These are phyloP conservation scores for Trametes coccinea DNA, from an alignment of 768 basidiomycete genomes.

Conservation along the genomic window DNA sequence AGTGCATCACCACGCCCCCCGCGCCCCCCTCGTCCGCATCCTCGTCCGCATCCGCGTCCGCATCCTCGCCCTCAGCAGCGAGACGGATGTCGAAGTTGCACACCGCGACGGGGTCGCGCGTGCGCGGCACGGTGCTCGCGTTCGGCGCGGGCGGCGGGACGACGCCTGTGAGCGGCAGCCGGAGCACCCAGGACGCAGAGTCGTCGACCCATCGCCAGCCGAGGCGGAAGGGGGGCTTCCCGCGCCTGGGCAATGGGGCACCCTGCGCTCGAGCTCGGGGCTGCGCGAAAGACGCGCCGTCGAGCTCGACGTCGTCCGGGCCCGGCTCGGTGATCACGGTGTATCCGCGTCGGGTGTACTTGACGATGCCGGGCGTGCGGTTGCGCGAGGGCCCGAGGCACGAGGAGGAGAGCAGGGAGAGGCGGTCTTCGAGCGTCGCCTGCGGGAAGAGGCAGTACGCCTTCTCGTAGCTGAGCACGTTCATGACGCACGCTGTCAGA, in stretches of 20 bases:
- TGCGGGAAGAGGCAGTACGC: conserved; percentile 45
- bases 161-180: conserved; percentile 16
- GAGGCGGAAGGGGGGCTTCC: conserved; percentile 13
- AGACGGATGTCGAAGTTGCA: conserved; percentile 15
- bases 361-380: conserved; percentile 25
- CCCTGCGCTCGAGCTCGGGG: neutral
- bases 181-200: conserved; percentile 14
- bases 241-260: neutral
- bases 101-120: conserved; percentile 19
- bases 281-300: neutral
- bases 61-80: no score
- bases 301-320: neutral
- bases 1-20: conserved; percentile 12
- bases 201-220: conserved; percentile 21
- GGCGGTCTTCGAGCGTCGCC: conserved; percentile 40
- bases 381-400: neutral
- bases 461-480: conserved; percentile 41
- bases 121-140: conserved; percentile 5
- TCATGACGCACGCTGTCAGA: conserved; percentile 44
- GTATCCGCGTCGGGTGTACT: conserved; percentile 43
- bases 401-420: conserved; percentile 13
- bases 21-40: neutral
- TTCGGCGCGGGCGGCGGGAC: conserved; percentile 3
- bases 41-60: no score
- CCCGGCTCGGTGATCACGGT: conserved; percentile 21